phyloP scores from a whole-genome alignment of 805 yeast species.

The Kazachstania martiniae region DNA sequence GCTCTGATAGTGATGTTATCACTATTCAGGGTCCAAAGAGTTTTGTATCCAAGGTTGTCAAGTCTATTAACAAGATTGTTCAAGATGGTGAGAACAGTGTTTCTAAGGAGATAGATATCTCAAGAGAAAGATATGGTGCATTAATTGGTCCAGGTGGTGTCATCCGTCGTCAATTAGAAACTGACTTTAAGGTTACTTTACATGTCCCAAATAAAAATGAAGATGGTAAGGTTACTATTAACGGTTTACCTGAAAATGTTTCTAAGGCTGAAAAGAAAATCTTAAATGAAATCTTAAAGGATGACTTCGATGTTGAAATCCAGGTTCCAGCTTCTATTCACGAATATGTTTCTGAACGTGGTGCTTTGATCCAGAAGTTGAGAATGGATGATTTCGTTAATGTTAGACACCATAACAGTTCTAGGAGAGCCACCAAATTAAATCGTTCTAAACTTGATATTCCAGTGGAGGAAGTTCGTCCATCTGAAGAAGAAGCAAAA shows the following conservation, averaged over 20 bases:
- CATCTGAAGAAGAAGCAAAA: conserved; percentile 26
- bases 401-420: conserved; percentile 45
- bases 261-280: conserved; percentile 55
- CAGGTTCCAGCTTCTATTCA: conserved; percentile 49
- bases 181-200: conserved; percentile 52
- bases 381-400: conserved; percentile 43
- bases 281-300: conserved; percentile 43
- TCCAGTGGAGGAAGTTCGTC: conserved; percentile 39
- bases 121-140: conserved; percentile 63
- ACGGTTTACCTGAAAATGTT: conserved; percentile 58
- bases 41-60: conserved; percentile 58
- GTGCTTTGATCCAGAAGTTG: conserved; percentile 47
- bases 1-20: conserved; percentile 45
- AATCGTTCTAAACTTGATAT: conserved; percentile 33
- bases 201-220: conserved; percentile 53
- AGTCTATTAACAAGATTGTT: conserved; percentile 52
- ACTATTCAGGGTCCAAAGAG: conserved; percentile 64
- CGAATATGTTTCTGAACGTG: conserved; percentile 54
- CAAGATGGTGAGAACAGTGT: conserved; percentile 50
- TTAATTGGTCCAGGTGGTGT: conserved; percentile 77
- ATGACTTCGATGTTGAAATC: conserved; percentile 41
- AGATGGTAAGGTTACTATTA: conserved; percentile 42
- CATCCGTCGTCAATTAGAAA: conserved; percentile 60
- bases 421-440: conserved; percentile 40
- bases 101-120: conserved; percentile 43